phyloP scores from a whole-genome alignment of 352 stramenopile genomes.

The Globisporangium echinulatum region DNA sequence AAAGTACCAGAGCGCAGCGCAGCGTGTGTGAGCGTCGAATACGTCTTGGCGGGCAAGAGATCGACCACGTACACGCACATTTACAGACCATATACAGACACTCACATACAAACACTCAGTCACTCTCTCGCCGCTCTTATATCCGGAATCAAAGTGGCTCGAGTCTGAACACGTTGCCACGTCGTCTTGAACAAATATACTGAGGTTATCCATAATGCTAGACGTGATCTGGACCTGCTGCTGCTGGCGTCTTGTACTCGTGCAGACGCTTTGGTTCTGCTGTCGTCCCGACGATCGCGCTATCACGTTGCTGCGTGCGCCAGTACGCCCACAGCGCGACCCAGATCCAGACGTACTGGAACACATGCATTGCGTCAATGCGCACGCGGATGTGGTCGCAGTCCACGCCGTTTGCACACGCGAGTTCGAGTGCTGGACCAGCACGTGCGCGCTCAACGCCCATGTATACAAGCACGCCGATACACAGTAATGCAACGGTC shows the following conservation, averaged over 20 bases:
- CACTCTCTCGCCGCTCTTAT: not conserved
- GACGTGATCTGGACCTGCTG: not conserved
- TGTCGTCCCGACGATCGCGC: not conserved
- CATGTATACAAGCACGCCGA: conserved; percentile 38
- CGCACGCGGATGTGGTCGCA: conserved; percentile 33
- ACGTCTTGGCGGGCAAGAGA: not conserved
- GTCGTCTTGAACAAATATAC: too few relatives aligned
- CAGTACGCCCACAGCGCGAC: conserved; percentile 13
- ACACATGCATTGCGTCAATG: conserved; percentile 29
- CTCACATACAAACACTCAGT: not conserved
- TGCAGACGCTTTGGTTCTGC: not conserved
- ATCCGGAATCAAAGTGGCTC: too few relatives aligned
- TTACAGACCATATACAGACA: not conserved
- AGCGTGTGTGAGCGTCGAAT: conserved; percentile 24
- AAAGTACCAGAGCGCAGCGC: conserved; percentile 68
- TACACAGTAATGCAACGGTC: conserved; percentile 28
- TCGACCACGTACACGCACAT: not conserved
- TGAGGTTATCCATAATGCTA: not conserved
- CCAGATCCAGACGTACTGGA: conserved; percentile 22
- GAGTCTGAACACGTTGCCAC: too few relatives aligned
- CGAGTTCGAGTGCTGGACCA: conserved; percentile 23
- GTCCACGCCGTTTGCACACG: conserved; percentile 47
- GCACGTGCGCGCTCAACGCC: conserved; percentile 19
- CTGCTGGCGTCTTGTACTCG: conserved; percentile 5
- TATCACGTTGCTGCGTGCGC: conserved; percentile 8